Evolutionary conservation across 176 grass and related monocot species (phyloP), one percentile per base, ranked within the genome.

Genomic region (Musa itinerans): DNA sequence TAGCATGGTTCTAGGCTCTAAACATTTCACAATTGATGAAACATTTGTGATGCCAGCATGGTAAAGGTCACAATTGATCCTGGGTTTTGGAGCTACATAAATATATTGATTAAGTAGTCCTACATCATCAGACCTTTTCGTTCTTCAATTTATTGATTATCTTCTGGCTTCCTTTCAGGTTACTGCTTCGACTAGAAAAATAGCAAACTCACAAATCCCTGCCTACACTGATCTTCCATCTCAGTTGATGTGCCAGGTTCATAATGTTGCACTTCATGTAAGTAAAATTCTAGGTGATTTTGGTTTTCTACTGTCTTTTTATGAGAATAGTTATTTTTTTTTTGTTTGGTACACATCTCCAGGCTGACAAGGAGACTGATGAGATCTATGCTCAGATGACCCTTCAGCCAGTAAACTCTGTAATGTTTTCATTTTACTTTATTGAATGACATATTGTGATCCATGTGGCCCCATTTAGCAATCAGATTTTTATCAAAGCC

Each of bases 321-420:
- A 52, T 43, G 34, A 43, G 34, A 43, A 43, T 43, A 43, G 3
- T 43, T 6, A 43, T 71, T 24, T 63, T 53, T 27, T 11, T 29
- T 0, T 15, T 19, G 24, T 79, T 27, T 27, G 26, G 26, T 27
- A 27, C 26, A 27, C 26, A 27, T 27, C 17, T 51, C 52, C 83
- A 99, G 96, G 83, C 91, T 59, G 96, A 99, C 63, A 99, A 99
- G 79, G 96, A 99, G 54, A 99, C 91, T 2, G 96, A 99, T 75
- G 96, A 99, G 77, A 89, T 99, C 12, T 99, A 99, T 75, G 88
- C 88, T 11, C 91, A 95, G 80, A 99, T 95, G 86, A 99, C 96
- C 11, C 96, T 99, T 58, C 96, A 99, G 50, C 96, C 96, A 25
- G 88, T 95, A 3, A 93, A 92, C 50, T 88, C 86, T 15, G 96